Percentiles rank a stretch among this genome's conserved stretches.
phyloP scores from a whole-genome alignment of 2,329 filamentous ascomycete genomes.

The Trichoderma harzianum region DNA sequence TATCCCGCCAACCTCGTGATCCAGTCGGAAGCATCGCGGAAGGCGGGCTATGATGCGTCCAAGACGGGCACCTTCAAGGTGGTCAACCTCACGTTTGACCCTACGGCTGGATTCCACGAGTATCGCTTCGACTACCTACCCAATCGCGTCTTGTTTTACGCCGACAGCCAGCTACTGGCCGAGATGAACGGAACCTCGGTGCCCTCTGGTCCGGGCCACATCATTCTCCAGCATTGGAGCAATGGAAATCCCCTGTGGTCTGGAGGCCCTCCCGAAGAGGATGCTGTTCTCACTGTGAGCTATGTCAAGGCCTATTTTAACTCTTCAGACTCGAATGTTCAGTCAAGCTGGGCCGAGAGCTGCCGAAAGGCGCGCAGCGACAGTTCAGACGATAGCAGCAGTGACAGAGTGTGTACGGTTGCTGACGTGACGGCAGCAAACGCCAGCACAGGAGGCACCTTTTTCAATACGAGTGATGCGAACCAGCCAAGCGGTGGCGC shows the following conservation, averaged over 20 bases:
- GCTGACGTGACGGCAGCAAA: conserved; percentile 24
- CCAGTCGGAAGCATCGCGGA: conserved; percentile 59
- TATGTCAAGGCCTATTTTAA: conserved; percentile 83
- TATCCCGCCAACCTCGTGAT: conserved; percentile 72
- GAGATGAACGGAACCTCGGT: conserved; percentile 55
- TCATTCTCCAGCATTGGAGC: conserved; percentile 74
- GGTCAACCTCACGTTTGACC: conserved; percentile 62
- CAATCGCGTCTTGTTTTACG: conserved; percentile 63
- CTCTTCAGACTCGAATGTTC: conserved; percentile 45
- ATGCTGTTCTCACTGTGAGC: conserved; percentile 61
- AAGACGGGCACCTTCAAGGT: conserved; percentile 56
- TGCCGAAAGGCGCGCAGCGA: conserved; percentile 18
- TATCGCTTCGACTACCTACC: conserved; percentile 75
- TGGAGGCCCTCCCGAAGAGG: conserved; percentile 60
- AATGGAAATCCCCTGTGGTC: conserved; percentile 72
- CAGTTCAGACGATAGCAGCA: not conserved
- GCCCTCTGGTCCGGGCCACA: conserved; percentile 58
- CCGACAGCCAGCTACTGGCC: conserved; percentile 57
- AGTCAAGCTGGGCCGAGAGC: conserved; percentile 10
- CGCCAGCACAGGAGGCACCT: conserved; percentile 24
- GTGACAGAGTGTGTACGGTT: conserved; percentile 26
- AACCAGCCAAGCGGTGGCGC: not conserved
- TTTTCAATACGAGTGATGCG: conserved; percentile 18
- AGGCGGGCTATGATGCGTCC: conserved; percentile 60
- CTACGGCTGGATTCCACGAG: conserved; percentile 65